These are phyloP conservation scores for Aspergillus saccharolyticus DNA, from an alignment of 495 filamentous ascomycete species.

Conservation along the genomic window DNA sequence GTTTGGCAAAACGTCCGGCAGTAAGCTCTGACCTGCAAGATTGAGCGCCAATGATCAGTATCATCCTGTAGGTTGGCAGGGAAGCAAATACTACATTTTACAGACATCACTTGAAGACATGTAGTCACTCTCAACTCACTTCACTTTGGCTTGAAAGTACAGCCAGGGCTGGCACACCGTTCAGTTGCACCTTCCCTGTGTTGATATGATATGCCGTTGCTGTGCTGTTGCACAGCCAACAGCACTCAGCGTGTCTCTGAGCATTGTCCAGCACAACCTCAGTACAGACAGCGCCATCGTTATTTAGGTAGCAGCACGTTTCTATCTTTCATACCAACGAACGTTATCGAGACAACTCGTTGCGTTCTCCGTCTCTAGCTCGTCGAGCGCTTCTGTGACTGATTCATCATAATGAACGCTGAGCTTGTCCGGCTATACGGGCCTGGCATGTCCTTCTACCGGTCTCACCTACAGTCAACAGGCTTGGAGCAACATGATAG, in stretches of 20 bases:
- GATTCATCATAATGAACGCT: constrained; percentile 11
- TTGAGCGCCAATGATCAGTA: background rate
- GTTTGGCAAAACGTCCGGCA: constrained; percentile 36
- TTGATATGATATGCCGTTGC: background rate
- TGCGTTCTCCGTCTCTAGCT: background rate
- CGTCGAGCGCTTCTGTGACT: background rate
- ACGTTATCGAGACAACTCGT: constrained; percentile 8
- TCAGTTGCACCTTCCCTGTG: constrained; percentile 7
- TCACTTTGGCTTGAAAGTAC: too few species aligned
- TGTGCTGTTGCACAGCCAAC: background rate
- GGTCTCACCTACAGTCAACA: constrained; percentile 1
- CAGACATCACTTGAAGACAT: too few species aligned
- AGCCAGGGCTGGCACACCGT: background rate
- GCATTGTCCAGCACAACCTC: background rate
- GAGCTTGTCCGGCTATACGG: constrained; percentile 20
- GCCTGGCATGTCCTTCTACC: constrained; percentile 27
- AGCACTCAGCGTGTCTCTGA: background rate
- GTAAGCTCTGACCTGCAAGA: constrained; percentile 36
- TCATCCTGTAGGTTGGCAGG: background rate
- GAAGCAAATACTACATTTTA: too few species aligned
- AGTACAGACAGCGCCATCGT: constrained; percentile 5
- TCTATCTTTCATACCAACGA: constrained; percentile 12
- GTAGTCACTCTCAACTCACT: too few species aligned
- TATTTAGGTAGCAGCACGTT: constrained; percentile 8
- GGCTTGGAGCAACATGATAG: background rate